Evolutionary conservation across 352 stramenopile genomes (phyloP).

Genomic region (Phytophthora citrophthora): DNA sequence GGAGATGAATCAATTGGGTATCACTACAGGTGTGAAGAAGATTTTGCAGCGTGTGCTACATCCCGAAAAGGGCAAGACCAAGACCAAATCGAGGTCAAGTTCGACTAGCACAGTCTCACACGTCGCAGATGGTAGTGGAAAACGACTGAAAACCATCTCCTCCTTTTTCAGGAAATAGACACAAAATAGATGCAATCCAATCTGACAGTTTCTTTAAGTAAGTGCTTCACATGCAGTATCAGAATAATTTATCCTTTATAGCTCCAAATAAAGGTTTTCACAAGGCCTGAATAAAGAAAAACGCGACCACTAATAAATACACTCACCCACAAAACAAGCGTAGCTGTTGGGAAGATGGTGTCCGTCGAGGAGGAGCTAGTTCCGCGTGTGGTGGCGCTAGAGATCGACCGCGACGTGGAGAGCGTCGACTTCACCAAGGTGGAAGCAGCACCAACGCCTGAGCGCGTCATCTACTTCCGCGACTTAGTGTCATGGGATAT

Average conservation of each 20-base stretch:
- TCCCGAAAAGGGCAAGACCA: slow-evolving; percentile 21
- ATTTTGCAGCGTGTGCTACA: slow-evolving; percentile 68
- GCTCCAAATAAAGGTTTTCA: slow-evolving; percentile 17
- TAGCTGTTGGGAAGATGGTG: slow-evolving; percentile 16
- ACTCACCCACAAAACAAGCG: slow-evolving; percentile 5
- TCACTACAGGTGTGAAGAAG: slow-evolving; percentile 91
- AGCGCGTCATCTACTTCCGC: slow-evolving; percentile 73
- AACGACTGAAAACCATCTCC: slow-evolving; percentile 63
- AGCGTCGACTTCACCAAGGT: slow-evolving; percentile 11
- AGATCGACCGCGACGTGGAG: slow-evolving; percentile 24
- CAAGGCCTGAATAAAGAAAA: slow-evolving; percentile 6
- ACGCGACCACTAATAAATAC: slow-evolving; percentile 4
- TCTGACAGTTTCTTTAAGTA: slow-evolving; percentile 13
- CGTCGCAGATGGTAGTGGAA: slow-evolving; percentile 44
- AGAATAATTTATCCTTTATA: not conserved
- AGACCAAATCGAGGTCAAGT: slow-evolving; percentile 16
- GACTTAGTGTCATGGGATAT: slow-evolving; percentile 86
- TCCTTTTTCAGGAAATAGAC: slow-evolving; percentile 78
- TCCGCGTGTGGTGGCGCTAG: slow-evolving; percentile 25
- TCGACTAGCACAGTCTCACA: slow-evolving; percentile 36
- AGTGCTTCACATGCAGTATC: not conserved
- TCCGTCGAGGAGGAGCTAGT: slow-evolving; percentile 16
- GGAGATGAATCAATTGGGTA: slow-evolving; percentile 81
- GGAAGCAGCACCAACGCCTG: slow-evolving; percentile 9
- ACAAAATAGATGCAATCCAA: slow-evolving; percentile 4